Evolutionary conservation across 2,329 filamentous ascomycete genomes (phyloP).

Genomic region (Xylariaceae sp.): DNA sequence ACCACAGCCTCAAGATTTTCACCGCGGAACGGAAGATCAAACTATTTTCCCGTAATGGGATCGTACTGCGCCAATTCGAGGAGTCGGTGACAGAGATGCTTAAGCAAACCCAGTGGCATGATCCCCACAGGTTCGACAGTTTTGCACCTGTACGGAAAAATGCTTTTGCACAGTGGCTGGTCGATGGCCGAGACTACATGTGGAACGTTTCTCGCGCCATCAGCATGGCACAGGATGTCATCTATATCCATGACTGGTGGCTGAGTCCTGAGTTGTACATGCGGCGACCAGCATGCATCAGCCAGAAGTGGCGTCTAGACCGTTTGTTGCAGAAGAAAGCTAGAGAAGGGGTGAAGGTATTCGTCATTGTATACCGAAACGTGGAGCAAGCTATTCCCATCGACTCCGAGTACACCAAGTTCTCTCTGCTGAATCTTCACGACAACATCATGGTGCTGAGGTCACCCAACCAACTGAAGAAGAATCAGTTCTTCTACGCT

Average conservation of each 20-base stretch:
- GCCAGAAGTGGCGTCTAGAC: conserved; percentile 95
- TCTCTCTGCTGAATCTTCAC: conserved; percentile 87
- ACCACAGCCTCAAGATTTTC: conserved; percentile 79
- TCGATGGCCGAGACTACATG: conserved; percentile 97
- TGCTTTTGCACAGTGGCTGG: conserved; percentile 91
- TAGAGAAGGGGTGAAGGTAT: conserved; percentile 90
- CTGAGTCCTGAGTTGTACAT: conserved; percentile 93
- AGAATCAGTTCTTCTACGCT: conserved; percentile 99
- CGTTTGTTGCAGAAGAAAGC: conserved; percentile 89
- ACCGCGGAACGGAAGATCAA: conserved; percentile 92
- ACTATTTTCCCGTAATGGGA: conserved; percentile 82
- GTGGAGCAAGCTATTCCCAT: conserved; percentile 96
- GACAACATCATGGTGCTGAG: conserved; percentile 94
- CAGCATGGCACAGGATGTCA: conserved; percentile 93
- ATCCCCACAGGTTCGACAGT: conserved; percentile 80
- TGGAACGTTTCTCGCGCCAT: conserved; percentile 98
- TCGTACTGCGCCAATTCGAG: conserved; percentile 84
- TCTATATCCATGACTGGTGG: conserved; percentile 99
- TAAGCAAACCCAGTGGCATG: conserved; percentile 72
- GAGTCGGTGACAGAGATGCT: conserved; percentile 87
- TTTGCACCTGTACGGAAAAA: conserved; percentile 83
- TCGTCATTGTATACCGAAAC: conserved; percentile 96
- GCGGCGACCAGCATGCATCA: conserved; percentile 87
- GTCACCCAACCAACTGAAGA: conserved; percentile 95
- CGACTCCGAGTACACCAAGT: conserved; percentile 97